phyloP scores from a whole-genome alignment of 208 protist species.

The Leishmania arabica region DNA sequence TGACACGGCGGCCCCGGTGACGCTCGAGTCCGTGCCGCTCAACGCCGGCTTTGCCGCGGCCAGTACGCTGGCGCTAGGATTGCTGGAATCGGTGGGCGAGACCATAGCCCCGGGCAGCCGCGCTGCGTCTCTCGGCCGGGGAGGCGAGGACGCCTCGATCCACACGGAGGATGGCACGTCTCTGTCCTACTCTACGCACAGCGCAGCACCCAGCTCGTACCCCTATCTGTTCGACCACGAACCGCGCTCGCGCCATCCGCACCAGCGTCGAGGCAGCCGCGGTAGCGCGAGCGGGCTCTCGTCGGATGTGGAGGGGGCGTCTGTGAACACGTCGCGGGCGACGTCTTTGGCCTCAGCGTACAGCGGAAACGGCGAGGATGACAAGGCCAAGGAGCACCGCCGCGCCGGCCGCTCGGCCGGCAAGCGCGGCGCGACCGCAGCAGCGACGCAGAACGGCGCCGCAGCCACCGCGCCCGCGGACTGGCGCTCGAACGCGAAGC shows the following conservation, averaged over 20 bases:
- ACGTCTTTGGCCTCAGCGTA: slow-evolving; percentile 43
- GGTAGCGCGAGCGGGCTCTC: slow-evolving; percentile 14
- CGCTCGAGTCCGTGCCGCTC: slow-evolving; percentile 31
- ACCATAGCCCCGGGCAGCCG: not conserved
- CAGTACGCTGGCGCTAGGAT: slow-evolving; percentile 11
- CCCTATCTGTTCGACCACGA: slow-evolving; percentile 32
- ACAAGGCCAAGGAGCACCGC: slow-evolving; percentile 17
- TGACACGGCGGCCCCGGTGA: slow-evolving; percentile 24
- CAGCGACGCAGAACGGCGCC: not conserved
- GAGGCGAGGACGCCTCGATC: slow-evolving; percentile 2
- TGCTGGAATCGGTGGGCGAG: slow-evolving; percentile 17
- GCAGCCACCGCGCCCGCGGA: slow-evolving; percentile 16
- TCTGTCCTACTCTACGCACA: slow-evolving; percentile 25
- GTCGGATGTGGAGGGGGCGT: slow-evolving; percentile 12
- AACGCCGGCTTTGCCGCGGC: slow-evolving; percentile 15
- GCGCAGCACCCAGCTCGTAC: slow-evolving; percentile 32
- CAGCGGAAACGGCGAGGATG: slow-evolving; percentile 23
- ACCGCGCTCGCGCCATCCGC: slow-evolving; percentile 17
- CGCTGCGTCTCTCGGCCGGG: not conserved
- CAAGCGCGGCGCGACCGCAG: slow-evolving; percentile 4
- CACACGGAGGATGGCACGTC: slow-evolving; percentile 27
- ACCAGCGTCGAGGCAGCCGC: slow-evolving; percentile 9
- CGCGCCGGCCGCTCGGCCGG: not conserved
- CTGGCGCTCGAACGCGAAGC: slow-evolving; percentile 78
- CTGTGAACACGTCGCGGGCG: slow-evolving; percentile 29